phyloP scores from a whole-genome alignment of 2,329 filamentous ascomycete species.

The Botrytis deweyae region DNA sequence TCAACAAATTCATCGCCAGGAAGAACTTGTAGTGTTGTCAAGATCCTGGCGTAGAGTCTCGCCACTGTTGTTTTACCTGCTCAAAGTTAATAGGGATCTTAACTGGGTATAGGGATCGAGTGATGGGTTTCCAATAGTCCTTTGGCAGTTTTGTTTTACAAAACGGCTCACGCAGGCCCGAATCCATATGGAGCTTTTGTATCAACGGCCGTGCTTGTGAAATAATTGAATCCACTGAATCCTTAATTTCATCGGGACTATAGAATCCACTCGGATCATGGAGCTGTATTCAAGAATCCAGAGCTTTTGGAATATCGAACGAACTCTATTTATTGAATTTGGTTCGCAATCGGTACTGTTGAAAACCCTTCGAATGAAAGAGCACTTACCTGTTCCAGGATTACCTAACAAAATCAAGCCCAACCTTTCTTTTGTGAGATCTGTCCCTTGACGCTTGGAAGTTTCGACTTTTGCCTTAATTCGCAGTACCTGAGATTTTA shows the following conservation, averaged over 20 bases:
- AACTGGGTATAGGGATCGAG: background rate
- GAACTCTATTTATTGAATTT: background rate
- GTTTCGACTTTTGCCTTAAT: slow-evolving; percentile 66
- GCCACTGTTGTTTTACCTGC: slow-evolving; percentile 73
- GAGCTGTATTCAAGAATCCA: background rate
- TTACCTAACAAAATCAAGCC: slow-evolving; percentile 67
- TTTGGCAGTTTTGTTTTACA: background rate
- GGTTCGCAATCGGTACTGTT: background rate
- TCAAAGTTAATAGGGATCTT: slow-evolving; percentile 44
- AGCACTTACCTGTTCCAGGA: slow-evolving; percentile 63
- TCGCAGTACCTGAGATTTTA: slow-evolving; percentile 62
- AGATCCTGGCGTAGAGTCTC: slow-evolving; percentile 64
- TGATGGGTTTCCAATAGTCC: background rate
- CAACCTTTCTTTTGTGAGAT: slow-evolving; percentile 58
- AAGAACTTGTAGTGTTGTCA: slow-evolving; percentile 61
- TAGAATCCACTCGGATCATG: background rate
- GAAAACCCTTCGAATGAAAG: background rate
- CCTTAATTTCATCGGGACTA: background rate
- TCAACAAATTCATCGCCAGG: slow-evolving; percentile 62
- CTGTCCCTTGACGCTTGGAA: slow-evolving; percentile 54
- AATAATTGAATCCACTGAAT: background rate
- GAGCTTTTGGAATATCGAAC: background rate
- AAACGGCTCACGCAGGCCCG: background rate
- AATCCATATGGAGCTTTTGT: fast-evolving
- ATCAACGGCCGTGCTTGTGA: background rate